Evolutionary conservation across 331 rosid species (phyloP).

Genomic region (Cucumis variabilis): DNA sequence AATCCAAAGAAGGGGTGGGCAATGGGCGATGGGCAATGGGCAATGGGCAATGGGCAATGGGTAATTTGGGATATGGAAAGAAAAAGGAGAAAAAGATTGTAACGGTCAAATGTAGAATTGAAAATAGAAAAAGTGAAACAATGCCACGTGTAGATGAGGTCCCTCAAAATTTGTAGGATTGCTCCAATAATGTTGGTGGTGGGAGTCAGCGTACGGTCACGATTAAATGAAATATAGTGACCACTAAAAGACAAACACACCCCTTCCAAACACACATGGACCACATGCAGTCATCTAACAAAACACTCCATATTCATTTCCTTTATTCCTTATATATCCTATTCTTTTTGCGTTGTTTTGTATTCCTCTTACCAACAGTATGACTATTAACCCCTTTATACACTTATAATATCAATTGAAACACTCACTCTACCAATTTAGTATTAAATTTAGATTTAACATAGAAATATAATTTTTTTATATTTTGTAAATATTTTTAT

Average conservation of each 20-base stretch:
- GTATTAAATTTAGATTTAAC: no score
- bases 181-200: slow-evolving; percentile 32
- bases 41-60: no score
- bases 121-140: background rate
- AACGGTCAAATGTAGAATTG: slow-evolving; percentile 9
- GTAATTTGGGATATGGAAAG: no score
- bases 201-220: slow-evolving; percentile 5
- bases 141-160: slow-evolving; percentile 25
- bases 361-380: background rate
- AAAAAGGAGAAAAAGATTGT: background rate
- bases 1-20: background rate
- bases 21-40: no score
- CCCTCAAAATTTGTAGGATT: slow-evolving; percentile 22
- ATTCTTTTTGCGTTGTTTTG: background rate
- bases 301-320: background rate
- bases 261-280: slow-evolving; percentile 11
- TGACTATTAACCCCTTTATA: no score
- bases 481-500: no score
- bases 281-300: slow-evolving; percentile 25
- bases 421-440: no score
- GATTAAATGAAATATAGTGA: background rate
- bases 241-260: slow-evolving; percentile 17
- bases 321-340: background rate
- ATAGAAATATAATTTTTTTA: no score
- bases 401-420: no score